Percentiles rank a stretch among this genome's conserved stretches.
Conservation (phyloP, 257 asterid species). For the Eustoma russellianum region DNA sequence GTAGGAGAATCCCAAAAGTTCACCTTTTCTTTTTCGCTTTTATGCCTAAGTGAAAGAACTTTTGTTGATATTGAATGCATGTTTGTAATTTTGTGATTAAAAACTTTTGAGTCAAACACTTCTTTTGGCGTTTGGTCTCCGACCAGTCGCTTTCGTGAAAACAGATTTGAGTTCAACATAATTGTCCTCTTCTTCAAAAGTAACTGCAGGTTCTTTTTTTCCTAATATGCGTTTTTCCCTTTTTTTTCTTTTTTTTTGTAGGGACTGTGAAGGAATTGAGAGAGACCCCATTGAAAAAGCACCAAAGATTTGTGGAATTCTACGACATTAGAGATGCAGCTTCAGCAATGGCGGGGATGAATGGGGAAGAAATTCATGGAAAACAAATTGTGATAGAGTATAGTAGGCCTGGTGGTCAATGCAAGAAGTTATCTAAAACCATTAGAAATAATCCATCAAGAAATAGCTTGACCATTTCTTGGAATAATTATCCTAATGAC, state of each 20-base stretch:
- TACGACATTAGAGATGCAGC: conserved; percentile 74
- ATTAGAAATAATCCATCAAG: neutral
- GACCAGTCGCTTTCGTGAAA: no score
- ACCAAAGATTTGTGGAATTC: conserved; percentile 77
- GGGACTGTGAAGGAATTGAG: conserved; percentile 89
- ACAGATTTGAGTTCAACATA: no score
- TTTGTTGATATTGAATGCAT: no score
- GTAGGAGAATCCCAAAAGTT: no score
- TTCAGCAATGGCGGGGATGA: conserved; percentile 47
- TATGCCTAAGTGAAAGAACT: no score
- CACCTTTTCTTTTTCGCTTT: no score
- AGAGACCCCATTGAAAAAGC: conserved; percentile 66
- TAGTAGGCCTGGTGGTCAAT: conserved; percentile 77
- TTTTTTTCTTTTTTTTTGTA: conserved; percentile 12
- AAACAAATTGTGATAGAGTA: conserved; percentile 39
- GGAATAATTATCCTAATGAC: neutral
- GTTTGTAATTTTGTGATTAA: no score
- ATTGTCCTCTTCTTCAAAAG: no score
- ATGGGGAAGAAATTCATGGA: conserved; percentile 44
- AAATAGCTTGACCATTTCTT: neutral
- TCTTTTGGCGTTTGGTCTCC: no score
- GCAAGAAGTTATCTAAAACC: conserved; percentile 14
- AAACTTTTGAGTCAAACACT: no score
- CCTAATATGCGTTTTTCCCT: neutral
- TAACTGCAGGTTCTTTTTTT: neutral